phyloP scores from a whole-genome alignment of 1,139 yeast genomes.

The Diutina sp. region DNA sequence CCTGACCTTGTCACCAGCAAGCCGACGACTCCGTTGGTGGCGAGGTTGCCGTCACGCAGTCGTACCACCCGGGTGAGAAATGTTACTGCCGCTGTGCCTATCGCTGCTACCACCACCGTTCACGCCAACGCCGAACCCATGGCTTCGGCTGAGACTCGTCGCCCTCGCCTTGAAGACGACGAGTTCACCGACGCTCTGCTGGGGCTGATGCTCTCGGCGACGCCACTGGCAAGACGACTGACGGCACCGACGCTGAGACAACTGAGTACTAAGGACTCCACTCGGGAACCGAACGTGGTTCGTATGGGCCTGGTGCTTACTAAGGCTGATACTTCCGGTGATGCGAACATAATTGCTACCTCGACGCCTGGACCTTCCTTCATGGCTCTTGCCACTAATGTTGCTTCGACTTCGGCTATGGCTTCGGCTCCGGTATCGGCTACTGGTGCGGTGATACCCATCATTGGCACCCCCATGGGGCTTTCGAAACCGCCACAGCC shows the following conservation, averaged over 20 bases:
- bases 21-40: not conserved
- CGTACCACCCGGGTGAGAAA: too few species aligned
- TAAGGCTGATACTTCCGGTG: not conserved
- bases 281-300: not conserved
- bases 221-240: not conserved
- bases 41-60: not conserved
- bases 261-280: not conserved
- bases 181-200: constrained; percentile 1
- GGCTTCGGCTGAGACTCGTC: not conserved
- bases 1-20: not conserved
- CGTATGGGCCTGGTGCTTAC: not conserved
- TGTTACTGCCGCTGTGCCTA: not conserved
- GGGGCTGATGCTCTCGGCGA: not conserved
- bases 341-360: not conserved
- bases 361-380: not conserved
- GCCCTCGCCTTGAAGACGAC: not conserved
- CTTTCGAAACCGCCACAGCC: not conserved
- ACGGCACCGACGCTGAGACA: constrained; percentile 1
- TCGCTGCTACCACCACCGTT: not conserved
- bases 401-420: not conserved
- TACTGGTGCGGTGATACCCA: not conserved
- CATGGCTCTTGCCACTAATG: not conserved
- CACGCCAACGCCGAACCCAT: not conserved
- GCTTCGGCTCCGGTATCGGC: not conserved
- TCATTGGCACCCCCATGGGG: not conserved